phyloP scores from a whole-genome alignment of 805 yeast species.

The Zygosaccharomyces gambellarensis region DNA sequence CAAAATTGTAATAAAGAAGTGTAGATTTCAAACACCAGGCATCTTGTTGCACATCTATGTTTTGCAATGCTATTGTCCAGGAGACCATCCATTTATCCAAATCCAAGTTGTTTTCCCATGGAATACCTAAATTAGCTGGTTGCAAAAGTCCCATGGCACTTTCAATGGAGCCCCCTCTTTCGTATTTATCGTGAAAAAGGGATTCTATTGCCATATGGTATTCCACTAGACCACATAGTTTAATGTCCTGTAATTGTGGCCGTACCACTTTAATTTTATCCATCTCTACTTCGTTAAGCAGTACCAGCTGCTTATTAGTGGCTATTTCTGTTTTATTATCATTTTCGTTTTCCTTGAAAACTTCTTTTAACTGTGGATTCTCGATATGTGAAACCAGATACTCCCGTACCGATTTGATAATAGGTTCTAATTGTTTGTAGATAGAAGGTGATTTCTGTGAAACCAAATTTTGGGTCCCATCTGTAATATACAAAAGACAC shows the following conservation, averaged over 20 bases:
- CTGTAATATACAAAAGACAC: conserved; percentile 61
- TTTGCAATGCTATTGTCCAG: conserved; percentile 66
- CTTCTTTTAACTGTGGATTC: conserved; percentile 11
- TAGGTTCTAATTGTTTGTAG: conserved; percentile 40
- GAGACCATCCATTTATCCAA: conserved; percentile 76
- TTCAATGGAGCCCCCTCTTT: conserved; percentile 8
- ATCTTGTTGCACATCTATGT: conserved; percentile 44
- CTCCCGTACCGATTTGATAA: conserved; percentile 30
- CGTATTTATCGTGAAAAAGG: conserved; percentile 41
- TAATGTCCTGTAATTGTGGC: conserved; percentile 41
- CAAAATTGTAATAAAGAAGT: conserved; percentile 65
- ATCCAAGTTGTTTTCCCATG: conserved; percentile 61
- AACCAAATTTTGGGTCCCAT: conserved; percentile 64
- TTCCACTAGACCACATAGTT: conserved; percentile 65
- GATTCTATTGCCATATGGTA: conserved; percentile 60
- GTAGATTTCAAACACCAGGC: conserved; percentile 69
- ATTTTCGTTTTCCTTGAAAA: conserved; percentile 11
- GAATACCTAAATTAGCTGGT: conserved; percentile 61
- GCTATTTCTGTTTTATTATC: conserved; percentile 12
- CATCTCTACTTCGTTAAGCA: conserved; percentile 17
- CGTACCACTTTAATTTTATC: conserved; percentile 18
- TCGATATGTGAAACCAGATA: conserved; percentile 7
- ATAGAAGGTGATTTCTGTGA: conserved; percentile 55
- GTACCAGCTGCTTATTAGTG: conserved; percentile 22
- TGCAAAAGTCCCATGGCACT: conserved; percentile 52